phyloP scores from a whole-genome alignment of 495 filamentous ascomycete genomes.

The Penicillium antarcticum region DNA sequence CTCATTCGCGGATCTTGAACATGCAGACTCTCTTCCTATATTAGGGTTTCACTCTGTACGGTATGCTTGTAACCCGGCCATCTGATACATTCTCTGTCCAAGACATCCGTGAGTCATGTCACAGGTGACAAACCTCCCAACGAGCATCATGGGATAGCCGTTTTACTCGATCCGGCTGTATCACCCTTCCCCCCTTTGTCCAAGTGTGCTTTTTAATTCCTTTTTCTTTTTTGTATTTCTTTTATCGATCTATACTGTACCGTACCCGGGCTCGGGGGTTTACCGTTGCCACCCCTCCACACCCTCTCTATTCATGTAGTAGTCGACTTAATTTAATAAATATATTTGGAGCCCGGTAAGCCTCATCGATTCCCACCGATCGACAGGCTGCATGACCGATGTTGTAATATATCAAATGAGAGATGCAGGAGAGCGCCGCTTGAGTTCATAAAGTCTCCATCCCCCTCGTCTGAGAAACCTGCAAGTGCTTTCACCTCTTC shows the following conservation, averaged over 20 bases:
- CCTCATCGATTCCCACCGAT: conserved; percentile 37
- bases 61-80: conserved; percentile 29
- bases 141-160: conserved; percentile 27
- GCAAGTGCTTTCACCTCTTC: conserved; percentile 28
- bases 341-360: conserved; percentile 20
- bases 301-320: conserved; percentile 1
- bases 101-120: conserved; percentile 35
- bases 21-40: conserved; percentile 5
- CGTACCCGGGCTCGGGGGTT: conserved; percentile 17
- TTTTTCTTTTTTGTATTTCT: conserved; percentile 5
- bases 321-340: conserved; percentile 5
- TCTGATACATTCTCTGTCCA: conserved; percentile 42
- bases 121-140: conserved; percentile 40
- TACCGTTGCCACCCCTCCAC: conserved; percentile 21
- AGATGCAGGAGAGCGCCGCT: conserved; percentile 41
- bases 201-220: conserved; percentile 14
- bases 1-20: conserved; percentile 22
- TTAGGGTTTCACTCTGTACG: conserved; percentile 18
- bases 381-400: conserved; percentile 49
- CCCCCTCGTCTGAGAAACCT: conserved; percentile 26
- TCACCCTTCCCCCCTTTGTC: conserved; percentile 30
- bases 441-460: conserved; percentile 37
- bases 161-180: conserved; percentile 28
- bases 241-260: conserved; percentile 1
- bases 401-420: conserved; percentile 54